Evolutionary conservation across 2,329 filamentous ascomycete species (phyloP).

Genomic region (Apiospora pterosperma): DNA sequence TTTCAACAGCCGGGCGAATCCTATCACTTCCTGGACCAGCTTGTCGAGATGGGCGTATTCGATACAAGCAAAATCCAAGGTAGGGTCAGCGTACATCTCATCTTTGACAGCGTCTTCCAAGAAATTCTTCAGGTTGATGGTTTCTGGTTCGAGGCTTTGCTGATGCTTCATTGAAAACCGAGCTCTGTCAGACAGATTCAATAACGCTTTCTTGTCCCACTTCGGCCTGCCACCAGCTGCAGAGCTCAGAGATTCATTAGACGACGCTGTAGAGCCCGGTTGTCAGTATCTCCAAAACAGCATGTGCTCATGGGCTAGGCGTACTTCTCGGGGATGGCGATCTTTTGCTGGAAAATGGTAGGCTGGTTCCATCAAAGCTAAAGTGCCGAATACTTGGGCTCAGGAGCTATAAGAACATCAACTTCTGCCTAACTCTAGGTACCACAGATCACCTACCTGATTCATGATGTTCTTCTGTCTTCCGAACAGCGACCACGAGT

Average conservation of each 20-base stretch:
- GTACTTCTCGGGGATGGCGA: constrained; percentile 20
- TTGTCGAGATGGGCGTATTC: constrained; percentile 30
- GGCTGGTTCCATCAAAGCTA: constrained; percentile 21
- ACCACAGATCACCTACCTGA: constrained; percentile 15
- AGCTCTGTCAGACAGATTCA: constrained; percentile 40
- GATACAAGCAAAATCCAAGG: constrained; percentile 37
- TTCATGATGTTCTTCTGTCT: constrained; percentile 23
- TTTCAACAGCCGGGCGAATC: constrained; percentile 33
- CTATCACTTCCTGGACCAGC: constrained; percentile 40
- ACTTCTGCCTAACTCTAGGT: background rate
- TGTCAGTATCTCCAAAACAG: constrained; percentile 12
- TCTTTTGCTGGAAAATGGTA: constrained; percentile 16
- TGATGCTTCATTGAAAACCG: constrained; percentile 31
- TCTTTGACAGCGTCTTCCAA: constrained; percentile 35
- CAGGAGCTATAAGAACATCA: background rate
- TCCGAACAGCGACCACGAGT: constrained; percentile 17
- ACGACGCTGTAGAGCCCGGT: constrained; percentile 6
- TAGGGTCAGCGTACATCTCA: constrained; percentile 30
- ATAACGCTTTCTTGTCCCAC: constrained; percentile 15
- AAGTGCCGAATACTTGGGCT: constrained; percentile 26
- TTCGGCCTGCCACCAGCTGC: background rate
- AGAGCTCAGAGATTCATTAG: background rate
- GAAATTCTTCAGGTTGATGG: constrained; percentile 28
- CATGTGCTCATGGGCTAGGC: background rate
- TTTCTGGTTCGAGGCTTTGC: constrained; percentile 27